phyloP scores from a whole-genome alignment of 2,329 filamentous ascomycete species.

The Rhynchosporium graminicola region DNA sequence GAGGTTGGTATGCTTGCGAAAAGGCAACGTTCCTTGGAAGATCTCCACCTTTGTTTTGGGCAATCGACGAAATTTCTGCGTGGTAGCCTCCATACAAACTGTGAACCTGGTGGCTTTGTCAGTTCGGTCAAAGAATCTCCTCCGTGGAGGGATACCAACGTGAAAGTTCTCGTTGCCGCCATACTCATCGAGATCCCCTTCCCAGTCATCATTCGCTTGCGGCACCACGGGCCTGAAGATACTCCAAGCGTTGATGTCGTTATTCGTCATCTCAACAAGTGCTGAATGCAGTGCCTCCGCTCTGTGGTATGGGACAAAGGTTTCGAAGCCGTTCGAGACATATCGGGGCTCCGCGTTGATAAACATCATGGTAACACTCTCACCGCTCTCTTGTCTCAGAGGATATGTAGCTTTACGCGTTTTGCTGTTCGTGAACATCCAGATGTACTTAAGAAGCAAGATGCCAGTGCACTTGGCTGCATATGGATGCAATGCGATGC shows the following conservation, averaged over 20 bases:
- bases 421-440: slow-evolving; percentile 28
- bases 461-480: slow-evolving; percentile 22
- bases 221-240: slow-evolving; percentile 29
- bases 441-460: slow-evolving; percentile 29
- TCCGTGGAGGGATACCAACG: slow-evolving; percentile 5
- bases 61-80: slow-evolving; percentile 23
- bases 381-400: slow-evolving; percentile 35
- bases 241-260: slow-evolving; percentile 37
- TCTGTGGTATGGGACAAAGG: slow-evolving; percentile 34
- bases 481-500: slow-evolving; percentile 29
- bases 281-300: slow-evolving; percentile 31
- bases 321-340: slow-evolving; percentile 36
- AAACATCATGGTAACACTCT: slow-evolving; percentile 36
- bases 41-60: slow-evolving; percentile 10
- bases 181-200: slow-evolving; percentile 33
- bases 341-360: slow-evolving; percentile 37
- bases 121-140: slow-evolving; percentile 18
- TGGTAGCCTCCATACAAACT: slow-evolving; percentile 29
- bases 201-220: slow-evolving; percentile 28
- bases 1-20: slow-evolving; percentile 21
- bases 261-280: slow-evolving; percentile 38
- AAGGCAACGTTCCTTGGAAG: slow-evolving; percentile 23
- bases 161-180: slow-evolving; percentile 28
- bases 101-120: slow-evolving; percentile 27
- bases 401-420: slow-evolving; percentile 32